Conservation (phyloP, 768 basidiomycete genomes). For the Mycena chlorophos region DNA sequence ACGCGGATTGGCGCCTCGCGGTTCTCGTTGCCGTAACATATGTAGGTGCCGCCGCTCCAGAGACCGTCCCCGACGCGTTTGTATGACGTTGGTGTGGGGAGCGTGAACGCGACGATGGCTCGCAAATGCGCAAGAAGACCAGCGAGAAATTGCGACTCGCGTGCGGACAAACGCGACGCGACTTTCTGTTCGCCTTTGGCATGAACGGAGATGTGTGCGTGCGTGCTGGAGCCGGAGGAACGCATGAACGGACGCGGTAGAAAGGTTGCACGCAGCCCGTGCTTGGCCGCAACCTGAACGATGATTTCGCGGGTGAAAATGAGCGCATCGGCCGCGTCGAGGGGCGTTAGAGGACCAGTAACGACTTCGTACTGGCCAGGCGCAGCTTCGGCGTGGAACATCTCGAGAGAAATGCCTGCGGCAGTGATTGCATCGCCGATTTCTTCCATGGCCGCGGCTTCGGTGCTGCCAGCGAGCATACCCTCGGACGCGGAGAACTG, state of each 20-base stretch:
- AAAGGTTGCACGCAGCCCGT: slow-evolving; percentile 65
- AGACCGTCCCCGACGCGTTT: neutral
- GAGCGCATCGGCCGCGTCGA: slow-evolving; percentile 68
- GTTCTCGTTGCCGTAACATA: neutral
- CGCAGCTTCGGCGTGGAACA: slow-evolving; percentile 71
- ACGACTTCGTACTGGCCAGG: slow-evolving; percentile 76
- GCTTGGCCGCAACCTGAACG: slow-evolving; percentile 59
- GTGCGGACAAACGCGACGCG: neutral
- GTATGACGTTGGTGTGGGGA: neutral
- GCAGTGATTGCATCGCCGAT: slow-evolving; percentile 51
- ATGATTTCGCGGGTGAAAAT: slow-evolving; percentile 70
- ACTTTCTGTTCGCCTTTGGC: neutral
- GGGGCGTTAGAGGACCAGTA: slow-evolving; percentile 64
- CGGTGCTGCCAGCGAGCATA: slow-evolving; percentile 47
- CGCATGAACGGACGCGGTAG: slow-evolving; percentile 54
- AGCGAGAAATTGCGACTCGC: neutral
- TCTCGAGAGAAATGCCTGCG: slow-evolving; percentile 60
- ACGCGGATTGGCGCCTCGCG: neutral
- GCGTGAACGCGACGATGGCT: neutral
- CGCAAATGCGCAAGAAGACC: neutral
- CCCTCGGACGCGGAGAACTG: slow-evolving; percentile 48
- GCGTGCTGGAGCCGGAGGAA: slow-evolving; percentile 55
- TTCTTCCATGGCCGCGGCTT: slow-evolving; percentile 50
- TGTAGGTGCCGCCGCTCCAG: neutral
- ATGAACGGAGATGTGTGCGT: slow-evolving; percentile 43